Evolutionary conservation across 1,284 basidiomycete genomes (phyloP), one percentile per base, ranked within the genome.

Genomic region (Cutaneotrichosporon cyanovorans): DNA sequence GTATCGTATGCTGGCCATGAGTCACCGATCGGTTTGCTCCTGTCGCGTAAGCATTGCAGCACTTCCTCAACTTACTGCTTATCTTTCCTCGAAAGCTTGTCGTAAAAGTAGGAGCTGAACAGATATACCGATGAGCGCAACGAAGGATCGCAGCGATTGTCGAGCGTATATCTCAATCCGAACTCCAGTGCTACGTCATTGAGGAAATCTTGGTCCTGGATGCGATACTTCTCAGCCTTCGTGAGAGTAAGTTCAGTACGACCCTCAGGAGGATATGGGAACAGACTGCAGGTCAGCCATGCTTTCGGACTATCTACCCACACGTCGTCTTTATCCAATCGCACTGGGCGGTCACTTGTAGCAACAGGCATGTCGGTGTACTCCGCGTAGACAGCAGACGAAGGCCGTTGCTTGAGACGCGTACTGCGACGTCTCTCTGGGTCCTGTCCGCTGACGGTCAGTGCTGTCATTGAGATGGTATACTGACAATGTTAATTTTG

Each of bases 41-140:
- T 62, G 42, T 3, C n/a, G 45, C 43, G 37, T 50, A 31, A 56
- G 47, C 12, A 12, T 22, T n/a, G 7, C 12, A 16, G 19, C 15
- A 31, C 8, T 69, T 4, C 3, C 4, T 55, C 80, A n/a, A n/a
- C n/a, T 39, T 66, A 84, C 84, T 79, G 79, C 62, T 79, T 81
- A 53, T 78, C 33, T 38, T 52, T 60, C 15, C 53, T 78, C 50
- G 82, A 83, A n/a, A 98, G 73, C 63, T 92, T 91, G 72, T 91
- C 87, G 75, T 90, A 97, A 71, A 99, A 97, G 74, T 96, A 99
- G 0, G 92, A 91, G 65, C 84, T 97, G 76, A 98, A 97, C 6
- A 98, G 77, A 63, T 96, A 82, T 20, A 10, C 40, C 16, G 14
- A 43, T n/a, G 30, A 11, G 41, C 38, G 22, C 23, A 38, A 7